Evolutionary conservation across 1,284 basidiomycete genomes (phyloP), one percentile per base, ranked within the genome.

Genomic region (Porogramme epimiltina): DNA sequence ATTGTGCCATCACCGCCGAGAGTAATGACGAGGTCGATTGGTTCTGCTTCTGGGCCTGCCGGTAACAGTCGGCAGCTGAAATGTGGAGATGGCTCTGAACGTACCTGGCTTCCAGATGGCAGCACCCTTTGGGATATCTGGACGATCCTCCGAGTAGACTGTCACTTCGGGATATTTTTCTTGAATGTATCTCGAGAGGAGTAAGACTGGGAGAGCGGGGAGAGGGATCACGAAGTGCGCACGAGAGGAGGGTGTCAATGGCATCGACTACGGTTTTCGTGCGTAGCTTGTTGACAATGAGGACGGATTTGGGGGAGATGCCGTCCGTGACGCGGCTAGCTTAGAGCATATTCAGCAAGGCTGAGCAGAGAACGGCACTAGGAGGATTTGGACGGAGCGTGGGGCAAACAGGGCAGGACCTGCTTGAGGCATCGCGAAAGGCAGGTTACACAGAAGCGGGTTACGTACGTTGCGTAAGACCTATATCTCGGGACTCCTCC

Each of bases 1-100:
- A 98, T 95, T 2, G 96, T 98, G 2, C 95, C 95, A 66, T 98
- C 95, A 22, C 95, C 95, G 44, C 95, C 95, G 1, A 98, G 72
- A 0, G 95, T 97, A 26, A 98, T 83, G 15, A 97, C 88, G 8
- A 98, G 78, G 67, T 96, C 92, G 52, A 94, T 88, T 49, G 77
- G 78, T 56, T 82, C 74, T 4, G 81, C 73, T 26, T 73, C 70
- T 44, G 74, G 73, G 22, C 79, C 80, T 78, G 60, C 18, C n/a
- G 5, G 13, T 19, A 1, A 31, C 23, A 33, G 31, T 41, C n/a
- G 15, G 26, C 46, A 3, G 6, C 18, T 25, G 55, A 41, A 52
- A 46, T 38, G 18, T 24, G 3, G 2, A 39, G 15, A 18, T 16
- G 16, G 16, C 3, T 3, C 5, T 22, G 49, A 45, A 63, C 65